These are phyloP conservation scores for Colletotrichum sp. DNA, from an alignment of 2,329 filamentous ascomycete genomes.

Conservation along the genomic window DNA sequence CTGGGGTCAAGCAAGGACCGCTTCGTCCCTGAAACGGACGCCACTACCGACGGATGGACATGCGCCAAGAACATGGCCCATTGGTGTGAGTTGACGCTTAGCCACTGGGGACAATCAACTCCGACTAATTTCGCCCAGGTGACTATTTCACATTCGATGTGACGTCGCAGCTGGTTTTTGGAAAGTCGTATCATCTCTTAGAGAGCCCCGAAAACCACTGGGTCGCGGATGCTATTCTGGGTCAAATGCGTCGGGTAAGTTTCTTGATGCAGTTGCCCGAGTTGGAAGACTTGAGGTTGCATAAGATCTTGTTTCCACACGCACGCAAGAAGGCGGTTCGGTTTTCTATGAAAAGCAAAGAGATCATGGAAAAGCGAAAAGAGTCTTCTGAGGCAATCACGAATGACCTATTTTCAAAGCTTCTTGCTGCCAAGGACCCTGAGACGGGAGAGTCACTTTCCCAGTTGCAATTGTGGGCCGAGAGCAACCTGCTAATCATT, in stretches of 20 bases:
- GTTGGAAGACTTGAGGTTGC: background rate
- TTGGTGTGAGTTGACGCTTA: background rate
- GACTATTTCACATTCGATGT: slow-evolving; percentile 9
- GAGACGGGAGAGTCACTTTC: slow-evolving; percentile 3
- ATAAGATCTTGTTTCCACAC: background rate
- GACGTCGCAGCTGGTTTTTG: slow-evolving; percentile 1
- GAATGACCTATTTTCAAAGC: background rate
- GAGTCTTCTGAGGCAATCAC: background rate
- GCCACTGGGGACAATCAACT: background rate
- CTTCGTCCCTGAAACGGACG: background rate
- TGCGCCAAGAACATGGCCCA: background rate
- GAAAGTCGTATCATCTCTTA: background rate
- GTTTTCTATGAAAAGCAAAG: background rate
- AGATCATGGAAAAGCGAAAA: background rate
- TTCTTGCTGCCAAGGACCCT: background rate
- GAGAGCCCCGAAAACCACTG: background rate
- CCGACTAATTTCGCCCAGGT: background rate
- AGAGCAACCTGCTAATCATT: slow-evolving; percentile 2
- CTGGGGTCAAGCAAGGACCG: background rate
- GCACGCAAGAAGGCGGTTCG: background rate
- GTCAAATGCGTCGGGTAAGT: background rate
- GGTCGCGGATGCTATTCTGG: background rate
- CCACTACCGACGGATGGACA: background rate
- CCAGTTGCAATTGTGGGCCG: background rate
- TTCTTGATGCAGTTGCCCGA: slow-evolving; percentile 1